Percentiles rank a stretch among this genome's conserved stretches.
Conservation (phyloP, 2,329 filamentous ascomycete genomes). For the Talaromyces sp. region DNA sequence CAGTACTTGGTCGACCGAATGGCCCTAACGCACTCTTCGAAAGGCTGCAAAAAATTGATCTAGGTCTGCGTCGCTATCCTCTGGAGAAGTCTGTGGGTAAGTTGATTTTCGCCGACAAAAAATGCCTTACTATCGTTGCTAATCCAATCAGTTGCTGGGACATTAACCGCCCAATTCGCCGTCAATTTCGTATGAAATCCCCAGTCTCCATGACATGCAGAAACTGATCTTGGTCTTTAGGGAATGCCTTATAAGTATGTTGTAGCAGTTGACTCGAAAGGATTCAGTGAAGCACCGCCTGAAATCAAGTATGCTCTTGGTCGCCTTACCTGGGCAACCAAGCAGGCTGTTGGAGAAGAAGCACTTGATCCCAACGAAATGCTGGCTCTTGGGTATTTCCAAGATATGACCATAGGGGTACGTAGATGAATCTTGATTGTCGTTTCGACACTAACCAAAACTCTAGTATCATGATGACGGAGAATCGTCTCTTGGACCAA, state of each 20-base stretch:
- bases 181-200: slow-evolving; percentile 41
- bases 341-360: slow-evolving; percentile 30
- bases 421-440: slow-evolving; percentile 11
- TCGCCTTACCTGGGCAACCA: slow-evolving; percentile 49
- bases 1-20: slow-evolving; percentile 43
- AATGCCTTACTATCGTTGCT: not conserved
- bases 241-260: slow-evolving; percentile 58
- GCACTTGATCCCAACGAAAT: slow-evolving; percentile 49
- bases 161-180: slow-evolving; percentile 42
- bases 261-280: slow-evolving; percentile 41
- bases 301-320: slow-evolving; percentile 42
- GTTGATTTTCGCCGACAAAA: slow-evolving; percentile 5
- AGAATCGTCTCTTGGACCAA: slow-evolving; percentile 49
- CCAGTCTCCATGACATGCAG: not conserved
- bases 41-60: slow-evolving; percentile 38
- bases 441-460: not conserved
- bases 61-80: slow-evolving; percentile 42
- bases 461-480: slow-evolving; percentile 55
- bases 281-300: slow-evolving; percentile 36
- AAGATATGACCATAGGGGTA: slow-evolving; percentile 49
- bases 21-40: slow-evolving; percentile 60
- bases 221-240: slow-evolving; percentile 20
- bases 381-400: slow-evolving; percentile 50
- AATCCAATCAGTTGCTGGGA: slow-evolving; percentile 24
- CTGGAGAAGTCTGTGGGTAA: slow-evolving; percentile 28